A percentile compares a stretch with the other conserved stretches of the same genome.
Evolutionary conservation across 2,329 filamentous ascomycete species (phyloP).

Genomic region (Cordyceps cateniannulata): DNA sequence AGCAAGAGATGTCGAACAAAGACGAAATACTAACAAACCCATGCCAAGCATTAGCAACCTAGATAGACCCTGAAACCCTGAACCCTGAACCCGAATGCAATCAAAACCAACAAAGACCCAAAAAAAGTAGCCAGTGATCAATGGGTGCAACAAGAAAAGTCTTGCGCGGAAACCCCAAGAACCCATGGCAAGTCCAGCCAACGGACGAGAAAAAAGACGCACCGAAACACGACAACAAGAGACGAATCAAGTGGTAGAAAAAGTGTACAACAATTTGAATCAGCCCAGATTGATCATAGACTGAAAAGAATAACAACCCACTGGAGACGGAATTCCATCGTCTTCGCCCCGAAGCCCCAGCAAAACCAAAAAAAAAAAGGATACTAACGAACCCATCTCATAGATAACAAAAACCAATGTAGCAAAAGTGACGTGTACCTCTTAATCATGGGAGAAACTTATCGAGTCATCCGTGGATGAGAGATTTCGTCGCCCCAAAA

Average conservation of each 20-base stretch:
- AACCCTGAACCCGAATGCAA: constrained; percentile 9
- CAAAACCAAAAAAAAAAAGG: neutral
- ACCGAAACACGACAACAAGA: constrained; percentile 1
- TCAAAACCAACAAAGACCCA: constrained; percentile 14
- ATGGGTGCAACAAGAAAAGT: neutral
- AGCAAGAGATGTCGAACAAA: neutral
- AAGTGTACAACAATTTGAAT: constrained; percentile 13
- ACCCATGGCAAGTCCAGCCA: too few species aligned
- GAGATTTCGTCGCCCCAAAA: neutral
- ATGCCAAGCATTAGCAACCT: constrained; percentile 1
- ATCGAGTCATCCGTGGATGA: neutral
- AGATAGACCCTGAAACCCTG: neutral
- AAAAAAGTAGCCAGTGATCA: neutral
- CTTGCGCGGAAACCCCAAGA: too few species aligned
- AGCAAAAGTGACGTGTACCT: constrained; percentile 6
- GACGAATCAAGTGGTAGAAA: constrained; percentile 6
- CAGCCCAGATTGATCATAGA: constrained; percentile 1
- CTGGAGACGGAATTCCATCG: neutral
- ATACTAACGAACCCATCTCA: neutral
- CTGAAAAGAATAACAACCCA: neutral
- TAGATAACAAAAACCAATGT: neutral
- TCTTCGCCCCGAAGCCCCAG: neutral
- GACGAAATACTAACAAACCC: constrained; percentile 2
- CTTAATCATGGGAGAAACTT: neutral
- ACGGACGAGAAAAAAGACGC: neutral